Evolutionary conservation across 495 filamentous ascomycete species (phyloP).

Genomic region (Xylaria telfairii): DNA sequence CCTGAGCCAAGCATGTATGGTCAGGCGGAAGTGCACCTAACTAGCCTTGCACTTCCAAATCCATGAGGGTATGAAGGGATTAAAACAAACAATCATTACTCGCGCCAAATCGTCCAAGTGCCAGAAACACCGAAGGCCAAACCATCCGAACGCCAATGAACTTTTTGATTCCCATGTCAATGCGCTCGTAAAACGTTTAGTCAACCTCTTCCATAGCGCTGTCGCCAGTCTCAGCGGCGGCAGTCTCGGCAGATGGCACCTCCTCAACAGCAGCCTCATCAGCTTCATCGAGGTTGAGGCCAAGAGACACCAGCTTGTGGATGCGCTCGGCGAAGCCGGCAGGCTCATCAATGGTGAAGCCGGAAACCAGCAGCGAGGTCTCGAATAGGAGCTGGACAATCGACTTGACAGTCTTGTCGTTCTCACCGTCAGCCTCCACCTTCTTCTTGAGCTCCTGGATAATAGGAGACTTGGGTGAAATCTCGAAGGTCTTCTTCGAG

Average conservation of each 20-base stretch:
- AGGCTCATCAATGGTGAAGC: constrained; percentile 99
- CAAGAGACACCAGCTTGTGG: constrained; percentile 96
- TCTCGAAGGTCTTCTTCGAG: constrained; percentile 99
- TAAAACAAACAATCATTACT: constrained; percentile 40
- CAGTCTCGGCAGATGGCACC: constrained; percentile 60
- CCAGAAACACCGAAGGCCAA: constrained; percentile 41
- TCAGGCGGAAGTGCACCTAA: constrained; percentile 30
- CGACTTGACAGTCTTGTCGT: constrained; percentile 96
- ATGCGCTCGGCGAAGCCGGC: constrained; percentile 97
- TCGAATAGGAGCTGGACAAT: constrained; percentile 98
- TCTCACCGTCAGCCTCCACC: constrained; percentile 95
- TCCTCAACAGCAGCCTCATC: constrained; percentile 66
- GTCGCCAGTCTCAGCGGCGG: constrained; percentile 62
- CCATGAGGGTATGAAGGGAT: constrained; percentile 38
- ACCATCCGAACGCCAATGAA: constrained; percentile 55
- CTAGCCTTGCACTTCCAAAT: constrained; percentile 27
- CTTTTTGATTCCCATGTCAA: constrained; percentile 46
- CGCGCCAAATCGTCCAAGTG: constrained; percentile 41
- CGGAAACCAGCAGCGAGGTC: constrained; percentile 96
- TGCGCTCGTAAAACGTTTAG: constrained; percentile 50
- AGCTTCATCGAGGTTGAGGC: constrained; percentile 95
- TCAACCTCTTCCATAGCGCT: constrained; percentile 74
- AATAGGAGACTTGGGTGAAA: constrained; percentile 97
- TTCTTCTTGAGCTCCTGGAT: constrained; percentile 99
- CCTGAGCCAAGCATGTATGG: constrained; percentile 27